Percentiles rank a stretch among this genome's conserved stretches.
These are phyloP conservation scores for Trametes villosa DNA, from an alignment of 768 basidiomycete genomes.

Conservation along the genomic window DNA sequence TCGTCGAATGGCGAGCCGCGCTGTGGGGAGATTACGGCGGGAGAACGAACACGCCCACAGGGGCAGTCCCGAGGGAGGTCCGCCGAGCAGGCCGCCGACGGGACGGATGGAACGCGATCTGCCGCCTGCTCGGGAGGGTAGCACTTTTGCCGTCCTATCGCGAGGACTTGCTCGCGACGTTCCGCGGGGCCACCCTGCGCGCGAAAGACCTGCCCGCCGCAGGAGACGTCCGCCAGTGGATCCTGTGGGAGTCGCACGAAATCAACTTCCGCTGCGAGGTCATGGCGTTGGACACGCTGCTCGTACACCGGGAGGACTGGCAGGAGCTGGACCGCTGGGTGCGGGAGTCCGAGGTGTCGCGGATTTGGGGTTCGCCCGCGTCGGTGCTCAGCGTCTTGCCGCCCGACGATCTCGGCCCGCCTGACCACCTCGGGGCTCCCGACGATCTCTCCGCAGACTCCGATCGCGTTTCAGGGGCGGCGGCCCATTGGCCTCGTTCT, in stretches of 20 bases:
- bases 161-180: not conserved
- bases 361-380: not conserved
- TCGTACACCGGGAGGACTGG: not conserved
- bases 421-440: not conserved
- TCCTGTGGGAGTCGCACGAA: not conserved
- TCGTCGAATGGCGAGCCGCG: constrained; percentile 4
- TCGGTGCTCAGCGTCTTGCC: not conserved
- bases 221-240: not conserved
- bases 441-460: not conserved
- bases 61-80: not conserved
- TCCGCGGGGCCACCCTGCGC: not conserved
- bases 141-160: not conserved
- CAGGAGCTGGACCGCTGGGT: not conserved
- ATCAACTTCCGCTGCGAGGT: not conserved
- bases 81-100: not conserved
- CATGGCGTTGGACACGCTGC: not conserved
- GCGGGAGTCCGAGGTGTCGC: not conserved
- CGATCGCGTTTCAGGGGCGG: not conserved
- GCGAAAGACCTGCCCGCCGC: not conserved
- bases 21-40: constrained; percentile 2
- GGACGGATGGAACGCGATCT: not conserved
- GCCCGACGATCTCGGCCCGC: not conserved
- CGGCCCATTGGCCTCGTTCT: too few relatives aligned
- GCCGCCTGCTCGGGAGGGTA: not conserved
- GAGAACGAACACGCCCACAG: not conserved